Evolutionary conservation across 2,329 filamentous ascomycete species (phyloP).

Genomic region (Davidsoniella australis): DNA sequence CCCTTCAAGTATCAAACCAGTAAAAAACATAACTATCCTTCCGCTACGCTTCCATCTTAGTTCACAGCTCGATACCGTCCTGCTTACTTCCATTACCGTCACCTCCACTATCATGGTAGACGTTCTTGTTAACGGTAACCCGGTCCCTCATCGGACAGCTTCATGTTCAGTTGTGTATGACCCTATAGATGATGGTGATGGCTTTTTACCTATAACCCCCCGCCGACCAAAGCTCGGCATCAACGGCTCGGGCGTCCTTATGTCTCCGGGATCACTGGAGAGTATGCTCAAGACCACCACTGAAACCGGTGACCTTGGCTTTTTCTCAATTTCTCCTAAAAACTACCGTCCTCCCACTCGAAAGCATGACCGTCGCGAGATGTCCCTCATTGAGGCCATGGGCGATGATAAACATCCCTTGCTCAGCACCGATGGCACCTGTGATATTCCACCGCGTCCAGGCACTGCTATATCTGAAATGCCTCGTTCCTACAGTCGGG

Average conservation of each 20-base stretch:
- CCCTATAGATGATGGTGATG: slow-evolving; percentile 3
- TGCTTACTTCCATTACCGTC: too few relatives aligned
- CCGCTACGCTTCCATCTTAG: too few relatives aligned
- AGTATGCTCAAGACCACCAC: slow-evolving; percentile 50
- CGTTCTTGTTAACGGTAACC: background rate
- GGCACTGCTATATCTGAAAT: background rate
- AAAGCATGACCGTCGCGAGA: slow-evolving; percentile 7
- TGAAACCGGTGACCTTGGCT: slow-evolving; percentile 46
- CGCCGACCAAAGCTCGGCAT: slow-evolving; percentile 10
- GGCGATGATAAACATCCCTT: slow-evolving; percentile 10
- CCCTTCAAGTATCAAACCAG: too few relatives aligned
- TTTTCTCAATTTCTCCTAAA: slow-evolving; percentile 35
- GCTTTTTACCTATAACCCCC: slow-evolving; percentile 8
- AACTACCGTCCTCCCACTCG: slow-evolving; percentile 9
- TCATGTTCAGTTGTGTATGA: background rate
- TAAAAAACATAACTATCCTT: too few relatives aligned
- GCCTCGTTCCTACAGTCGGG: slow-evolving; percentile 2
- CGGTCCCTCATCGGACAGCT: slow-evolving; percentile 1
- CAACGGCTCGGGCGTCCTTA: slow-evolving; percentile 19
- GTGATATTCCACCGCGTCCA: slow-evolving; percentile 1
- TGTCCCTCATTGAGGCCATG: slow-evolving; percentile 11
- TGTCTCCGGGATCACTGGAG: slow-evolving; percentile 37
- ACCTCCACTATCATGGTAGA: slow-evolving; percentile 5
- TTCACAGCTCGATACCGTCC: too few relatives aligned
- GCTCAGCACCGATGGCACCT: background rate